Conservation (phyloP, 2,329 filamentous ascomycete genomes). For the Sphaerostilbella broomeana region DNA sequence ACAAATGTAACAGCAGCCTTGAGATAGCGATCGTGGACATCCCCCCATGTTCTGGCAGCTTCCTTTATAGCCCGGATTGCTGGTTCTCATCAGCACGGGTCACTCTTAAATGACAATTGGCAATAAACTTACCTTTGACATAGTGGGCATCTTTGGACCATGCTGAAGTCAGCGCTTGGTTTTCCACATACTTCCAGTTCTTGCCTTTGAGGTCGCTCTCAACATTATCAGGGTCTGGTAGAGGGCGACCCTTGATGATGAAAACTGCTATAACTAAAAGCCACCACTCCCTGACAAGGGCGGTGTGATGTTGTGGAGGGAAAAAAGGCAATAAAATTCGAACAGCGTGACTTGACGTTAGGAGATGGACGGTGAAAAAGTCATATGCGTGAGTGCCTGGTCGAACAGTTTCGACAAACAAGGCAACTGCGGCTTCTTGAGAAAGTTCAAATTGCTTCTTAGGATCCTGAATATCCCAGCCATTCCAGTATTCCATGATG, state of each 20-base stretch:
- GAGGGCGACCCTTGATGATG: conserved; percentile 65
- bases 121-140: conserved; percentile 60
- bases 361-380: conserved; percentile 73
- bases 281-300: conserved; percentile 83
- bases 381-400: conserved; percentile 62
- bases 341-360: conserved; percentile 83
- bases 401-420: conserved; percentile 56
- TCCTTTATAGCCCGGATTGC: conserved; percentile 69
- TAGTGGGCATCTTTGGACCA: conserved; percentile 73
- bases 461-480: conserved; percentile 67
- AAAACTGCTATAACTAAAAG: conserved; percentile 73
- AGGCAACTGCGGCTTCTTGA: conserved; percentile 53
- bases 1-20: conserved; percentile 65
- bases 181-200: conserved; percentile 70
- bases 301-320: conserved; percentile 64
- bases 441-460: conserved; percentile 69
- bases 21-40: conserved; percentile 59
- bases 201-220: conserved; percentile 52
- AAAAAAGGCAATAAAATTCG: conserved; percentile 77
- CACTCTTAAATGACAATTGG: neutral
- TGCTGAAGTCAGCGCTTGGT: conserved; percentile 61
- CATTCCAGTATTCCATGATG: conserved; percentile 84
- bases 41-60: conserved; percentile 67
- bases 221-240: conserved; percentile 61
- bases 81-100: conserved; percentile 24